Conservation (phyloP, 352 stramenopile species). For the Elongisporangium anandrum region DNA sequence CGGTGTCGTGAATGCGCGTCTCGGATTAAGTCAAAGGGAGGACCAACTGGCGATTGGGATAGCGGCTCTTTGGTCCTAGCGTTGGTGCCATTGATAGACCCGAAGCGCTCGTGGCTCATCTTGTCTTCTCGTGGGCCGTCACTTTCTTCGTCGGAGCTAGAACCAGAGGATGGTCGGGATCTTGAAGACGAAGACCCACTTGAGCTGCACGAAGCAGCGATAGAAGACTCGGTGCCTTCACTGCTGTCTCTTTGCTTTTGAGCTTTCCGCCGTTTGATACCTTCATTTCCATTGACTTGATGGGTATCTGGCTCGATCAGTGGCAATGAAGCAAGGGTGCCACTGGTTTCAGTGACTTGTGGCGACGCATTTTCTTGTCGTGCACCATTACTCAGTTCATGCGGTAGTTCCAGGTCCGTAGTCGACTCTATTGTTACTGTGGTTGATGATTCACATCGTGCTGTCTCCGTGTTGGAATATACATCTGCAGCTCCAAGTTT, state of each 20-base stretch:
- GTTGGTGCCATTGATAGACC: no score
- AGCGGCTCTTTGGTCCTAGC: no score
- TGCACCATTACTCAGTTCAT: neutral
- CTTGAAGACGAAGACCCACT: conserved; percentile 7
- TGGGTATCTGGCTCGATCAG: neutral
- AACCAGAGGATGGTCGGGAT: conserved; percentile 13
- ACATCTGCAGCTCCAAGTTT: no score
- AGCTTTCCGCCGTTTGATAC: neutral
- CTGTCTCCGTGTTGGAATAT: no score
- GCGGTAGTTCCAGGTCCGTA: neutral
- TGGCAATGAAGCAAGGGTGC: neutral
- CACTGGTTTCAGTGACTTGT: neutral
- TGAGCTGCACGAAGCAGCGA: conserved; percentile 2
- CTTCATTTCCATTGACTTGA: neutral
- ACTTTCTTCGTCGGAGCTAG: neutral
- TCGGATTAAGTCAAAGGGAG: neutral
- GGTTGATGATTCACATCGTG: neutral
- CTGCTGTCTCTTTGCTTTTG: neutral
- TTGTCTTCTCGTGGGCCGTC: neutral
- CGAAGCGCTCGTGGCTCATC: neutral
- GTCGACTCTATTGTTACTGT: neutral
- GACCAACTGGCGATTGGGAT: neutral
- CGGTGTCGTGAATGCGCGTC: neutral
- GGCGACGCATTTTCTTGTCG: neutral
- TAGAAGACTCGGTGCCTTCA: conserved; percentile 1